Conservation (phyloP, 805 yeast genomes). For the Lipomyces spencermartinsiae region DNA sequence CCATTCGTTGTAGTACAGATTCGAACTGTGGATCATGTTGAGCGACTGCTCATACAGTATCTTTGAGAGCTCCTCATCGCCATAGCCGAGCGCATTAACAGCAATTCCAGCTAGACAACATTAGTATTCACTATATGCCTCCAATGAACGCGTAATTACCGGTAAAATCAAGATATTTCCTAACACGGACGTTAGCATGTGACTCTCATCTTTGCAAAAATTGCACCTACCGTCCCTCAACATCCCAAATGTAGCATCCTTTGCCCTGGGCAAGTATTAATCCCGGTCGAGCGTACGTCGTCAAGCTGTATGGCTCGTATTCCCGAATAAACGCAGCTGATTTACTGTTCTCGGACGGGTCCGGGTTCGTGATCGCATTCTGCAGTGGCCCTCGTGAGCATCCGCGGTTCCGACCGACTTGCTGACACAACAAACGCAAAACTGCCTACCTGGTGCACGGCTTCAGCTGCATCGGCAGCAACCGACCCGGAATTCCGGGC, state of each 20-base stretch:
- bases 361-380: constrained; percentile 33
- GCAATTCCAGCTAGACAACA: constrained; percentile 79
- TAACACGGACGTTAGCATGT: constrained; percentile 17
- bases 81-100: constrained; percentile 92
- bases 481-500: neutral
- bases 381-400: neutral
- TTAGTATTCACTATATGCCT: neutral
- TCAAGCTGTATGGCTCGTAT: constrained; percentile 63
- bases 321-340: constrained; percentile 53
- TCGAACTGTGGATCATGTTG: constrained; percentile 81
- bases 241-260: constrained; percentile 82
- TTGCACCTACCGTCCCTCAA: constrained; percentile 59
- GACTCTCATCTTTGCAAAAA: too few relatives aligned
- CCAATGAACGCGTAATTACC: constrained; percentile 1
- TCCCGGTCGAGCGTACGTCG: constrained; percentile 81
- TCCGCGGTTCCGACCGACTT: neutral
- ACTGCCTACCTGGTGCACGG: constrained; percentile 2
- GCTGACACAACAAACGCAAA: neutral
- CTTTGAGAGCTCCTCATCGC: constrained; percentile 74
- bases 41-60: constrained; percentile 74
- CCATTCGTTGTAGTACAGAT: constrained; percentile 82
- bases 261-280: constrained; percentile 79
- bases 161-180: constrained; percentile 82
- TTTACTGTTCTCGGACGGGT: constrained; percentile 41
- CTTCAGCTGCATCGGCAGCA: neutral